phyloP scores from a whole-genome alignment of 2,329 filamentous ascomycete species.

The Trichoderma afroharzianum region DNA sequence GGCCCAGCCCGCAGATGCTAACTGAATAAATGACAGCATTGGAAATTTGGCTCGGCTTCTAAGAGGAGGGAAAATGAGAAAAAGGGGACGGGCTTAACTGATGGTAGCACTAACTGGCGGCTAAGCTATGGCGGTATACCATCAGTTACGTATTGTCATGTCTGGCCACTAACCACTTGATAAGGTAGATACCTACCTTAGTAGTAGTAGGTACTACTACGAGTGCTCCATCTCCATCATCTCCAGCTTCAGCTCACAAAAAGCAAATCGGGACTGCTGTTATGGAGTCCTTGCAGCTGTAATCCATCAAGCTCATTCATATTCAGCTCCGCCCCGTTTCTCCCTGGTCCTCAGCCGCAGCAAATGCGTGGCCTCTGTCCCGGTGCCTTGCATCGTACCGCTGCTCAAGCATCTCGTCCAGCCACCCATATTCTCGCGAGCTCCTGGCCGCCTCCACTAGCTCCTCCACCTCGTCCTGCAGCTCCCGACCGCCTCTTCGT shows the following conservation, averaged over 20 bases:
- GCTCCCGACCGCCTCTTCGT: constrained; percentile 19
- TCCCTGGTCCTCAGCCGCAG: constrained; percentile 13
- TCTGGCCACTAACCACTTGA: not conserved
- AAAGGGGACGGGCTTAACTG: not conserved
- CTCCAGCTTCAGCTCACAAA: not conserved
- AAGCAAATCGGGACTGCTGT: not conserved
- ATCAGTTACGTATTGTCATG: not conserved
- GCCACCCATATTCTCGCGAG: constrained; percentile 18
- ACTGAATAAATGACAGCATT: not conserved
- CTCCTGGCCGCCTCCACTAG: constrained; percentile 14
- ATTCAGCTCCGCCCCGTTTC: constrained; percentile 1
- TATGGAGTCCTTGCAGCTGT: not conserved
- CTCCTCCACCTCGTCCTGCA: constrained; percentile 18
- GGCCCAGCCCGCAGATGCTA: constrained; percentile 14
- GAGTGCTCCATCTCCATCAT: not conserved
- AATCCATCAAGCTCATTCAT: not conserved
- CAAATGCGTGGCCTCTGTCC: constrained; percentile 10
- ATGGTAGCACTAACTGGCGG: not conserved
- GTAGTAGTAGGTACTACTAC: no score
- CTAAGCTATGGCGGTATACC: not conserved
- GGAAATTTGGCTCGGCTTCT: not conserved
- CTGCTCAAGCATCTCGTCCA: constrained; percentile 15
- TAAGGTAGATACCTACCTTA: no score
- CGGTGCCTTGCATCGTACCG: constrained; percentile 19
- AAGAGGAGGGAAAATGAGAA: not conserved